Percentiles rank a stretch among this genome's conserved stretches.
phyloP scores from a whole-genome alignment of 768 basidiomycete genomes.

The Inosperma sp. region DNA sequence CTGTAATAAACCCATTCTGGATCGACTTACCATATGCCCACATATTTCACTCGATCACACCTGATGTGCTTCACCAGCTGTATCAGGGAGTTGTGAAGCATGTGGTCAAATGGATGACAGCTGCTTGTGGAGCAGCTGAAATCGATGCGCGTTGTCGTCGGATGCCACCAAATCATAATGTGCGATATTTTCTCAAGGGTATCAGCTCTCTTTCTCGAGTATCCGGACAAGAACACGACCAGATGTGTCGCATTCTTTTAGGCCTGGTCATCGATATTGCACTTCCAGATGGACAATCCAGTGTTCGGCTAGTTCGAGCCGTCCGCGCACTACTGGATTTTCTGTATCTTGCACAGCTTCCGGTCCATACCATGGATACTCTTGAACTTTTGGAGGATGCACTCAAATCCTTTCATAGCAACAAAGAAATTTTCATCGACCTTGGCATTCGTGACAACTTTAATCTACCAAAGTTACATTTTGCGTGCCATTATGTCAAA shows the following conservation, averaged over 20 bases:
- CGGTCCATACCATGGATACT: constrained; percentile 25
- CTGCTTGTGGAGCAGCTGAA: constrained; percentile 22
- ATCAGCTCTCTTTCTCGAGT: constrained; percentile 3
- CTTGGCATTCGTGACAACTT: constrained; percentile 28
- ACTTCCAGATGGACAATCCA: constrained; percentile 5
- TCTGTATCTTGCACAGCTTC: constrained; percentile 30
- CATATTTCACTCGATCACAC: constrained; percentile 37
- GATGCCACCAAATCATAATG: constrained; percentile 28
- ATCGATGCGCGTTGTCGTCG: no score
- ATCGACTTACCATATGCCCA: constrained; percentile 33
- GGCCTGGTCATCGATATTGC: constrained; percentile 3
- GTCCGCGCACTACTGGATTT: constrained; percentile 25
- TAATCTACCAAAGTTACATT: constrained; percentile 37
- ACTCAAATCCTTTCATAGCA: constrained; percentile 32
- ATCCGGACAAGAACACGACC: no score
- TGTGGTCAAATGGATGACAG: constrained; percentile 30
- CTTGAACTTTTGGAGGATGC: constrained; percentile 25
- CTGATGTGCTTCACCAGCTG: constrained; percentile 49
- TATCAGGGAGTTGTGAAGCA: constrained; percentile 49
- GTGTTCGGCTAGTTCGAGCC: constrained; percentile 8
- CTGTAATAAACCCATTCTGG: constrained; percentile 36
- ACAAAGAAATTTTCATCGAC: constrained; percentile 34
- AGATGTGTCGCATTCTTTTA: constrained; percentile 1
- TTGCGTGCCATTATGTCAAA: constrained; percentile 34
- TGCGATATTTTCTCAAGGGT: constrained; percentile 6